These are phyloP conservation scores for Aspergillus pseudoviridinutans DNA, from an alignment of 2,329 filamentous ascomycete species.

Conservation along the genomic window DNA sequence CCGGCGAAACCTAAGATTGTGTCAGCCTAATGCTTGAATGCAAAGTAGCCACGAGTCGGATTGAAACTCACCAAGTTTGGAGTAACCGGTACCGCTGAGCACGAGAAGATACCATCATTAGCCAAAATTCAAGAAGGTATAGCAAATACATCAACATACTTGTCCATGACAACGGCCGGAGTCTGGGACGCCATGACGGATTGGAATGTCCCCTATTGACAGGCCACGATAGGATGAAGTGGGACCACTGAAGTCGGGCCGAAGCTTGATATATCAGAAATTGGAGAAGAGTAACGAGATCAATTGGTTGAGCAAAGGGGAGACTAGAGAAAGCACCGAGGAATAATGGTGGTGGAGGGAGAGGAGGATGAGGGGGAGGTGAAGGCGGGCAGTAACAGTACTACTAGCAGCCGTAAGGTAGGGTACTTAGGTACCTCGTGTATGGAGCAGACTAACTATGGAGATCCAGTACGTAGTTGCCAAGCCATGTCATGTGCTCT, in stretches of 20 bases:
- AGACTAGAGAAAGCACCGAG: neutral
- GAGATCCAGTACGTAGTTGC: neutral
- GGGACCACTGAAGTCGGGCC: neutral
- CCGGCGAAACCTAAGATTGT: conserved; percentile 77
- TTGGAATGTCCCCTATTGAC: conserved; percentile 1
- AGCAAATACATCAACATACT: conserved; percentile 62
- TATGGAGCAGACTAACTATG: neutral
- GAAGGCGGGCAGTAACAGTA: conserved; percentile 5
- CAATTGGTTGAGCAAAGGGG: neutral
- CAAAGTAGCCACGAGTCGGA: conserved; percentile 5
- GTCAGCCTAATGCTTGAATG: conserved; percentile 32
- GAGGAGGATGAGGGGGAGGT: conserved; percentile 6
- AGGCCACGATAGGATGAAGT: neutral
- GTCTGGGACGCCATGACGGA: conserved; percentile 88
- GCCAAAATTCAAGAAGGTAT: conserved; percentile 18
- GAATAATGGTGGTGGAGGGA: neutral
- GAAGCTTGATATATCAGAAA: neutral
- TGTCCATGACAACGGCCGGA: conserved; percentile 99
- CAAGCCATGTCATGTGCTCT: conserved; percentile 14
- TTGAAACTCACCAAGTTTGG: conserved; percentile 78
- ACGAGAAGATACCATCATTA: conserved; percentile 32
- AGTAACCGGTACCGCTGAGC: conserved; percentile 94
- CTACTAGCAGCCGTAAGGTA: too few species aligned
- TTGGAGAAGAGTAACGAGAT: neutral
- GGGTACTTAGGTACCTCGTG: neutral